Percentiles rank a stretch among this genome's conserved stretches.
Evolutionary conservation across 2,329 filamentous ascomycete genomes (phyloP).

Genomic region (Talaromyces islandicus): DNA sequence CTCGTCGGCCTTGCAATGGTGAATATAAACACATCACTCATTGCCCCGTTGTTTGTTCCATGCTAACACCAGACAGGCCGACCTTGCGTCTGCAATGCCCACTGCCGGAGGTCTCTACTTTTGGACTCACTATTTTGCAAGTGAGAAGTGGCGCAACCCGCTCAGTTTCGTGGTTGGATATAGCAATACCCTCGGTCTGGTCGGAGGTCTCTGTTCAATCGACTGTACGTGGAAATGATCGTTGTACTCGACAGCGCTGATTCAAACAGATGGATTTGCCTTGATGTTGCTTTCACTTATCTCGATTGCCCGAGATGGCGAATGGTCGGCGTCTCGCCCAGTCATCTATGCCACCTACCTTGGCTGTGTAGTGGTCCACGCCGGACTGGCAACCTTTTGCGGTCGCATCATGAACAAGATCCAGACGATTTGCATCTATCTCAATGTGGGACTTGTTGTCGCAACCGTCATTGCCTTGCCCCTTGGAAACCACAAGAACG

Average conservation of each 20-base stretch:
- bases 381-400: conserved; percentile 47
- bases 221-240: conserved; percentile 40
- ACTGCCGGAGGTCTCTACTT: conserved; percentile 56
- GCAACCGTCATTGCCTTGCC: conserved; percentile 54
- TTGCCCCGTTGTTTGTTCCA: neutral
- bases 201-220: conserved; percentile 58
- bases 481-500: conserved; percentile 35
- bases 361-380: conserved; percentile 49
- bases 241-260: neutral
- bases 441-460: conserved; percentile 52
- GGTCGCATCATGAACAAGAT: conserved; percentile 55
- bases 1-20: conserved; percentile 56
- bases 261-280: conserved; percentile 40
- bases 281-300: conserved; percentile 56
- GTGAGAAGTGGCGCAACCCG: conserved; percentile 49
- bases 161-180: conserved; percentile 57
- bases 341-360: conserved; percentile 55
- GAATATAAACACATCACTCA: conserved; percentile 21
- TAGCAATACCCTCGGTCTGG: conserved; percentile 55
- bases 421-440: conserved; percentile 50
- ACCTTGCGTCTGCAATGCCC: conserved; percentile 51
- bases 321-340: conserved; percentile 51
- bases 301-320: conserved; percentile 51
- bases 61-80: conserved; percentile 29
- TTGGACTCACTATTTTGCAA: conserved; percentile 56